Evolutionary conservation across 148 eudicot species (phyloP).

Genomic region (Vaccinium darrowii): DNA sequence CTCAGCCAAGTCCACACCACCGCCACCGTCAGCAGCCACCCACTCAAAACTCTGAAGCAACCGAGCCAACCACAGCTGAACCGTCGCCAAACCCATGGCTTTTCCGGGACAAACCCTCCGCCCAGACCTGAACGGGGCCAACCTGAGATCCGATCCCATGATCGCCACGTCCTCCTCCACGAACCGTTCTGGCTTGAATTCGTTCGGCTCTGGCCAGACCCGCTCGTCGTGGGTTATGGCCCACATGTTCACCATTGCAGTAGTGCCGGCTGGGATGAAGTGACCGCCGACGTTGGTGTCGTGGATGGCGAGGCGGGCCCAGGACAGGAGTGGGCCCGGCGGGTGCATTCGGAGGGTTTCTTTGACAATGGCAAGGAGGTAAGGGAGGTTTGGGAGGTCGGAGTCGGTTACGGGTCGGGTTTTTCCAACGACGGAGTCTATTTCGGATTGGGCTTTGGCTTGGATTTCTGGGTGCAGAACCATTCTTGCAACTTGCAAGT

Average conservation of each 20-base stretch:
- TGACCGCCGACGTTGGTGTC: conserved; percentile 71
- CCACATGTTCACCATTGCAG: conserved; percentile 99
- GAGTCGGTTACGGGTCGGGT: conserved; percentile 42
- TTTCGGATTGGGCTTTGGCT: conserved; percentile 78
- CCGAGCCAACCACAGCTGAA: conserved; percentile 87
- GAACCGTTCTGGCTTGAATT: conserved; percentile 73
- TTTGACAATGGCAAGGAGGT: conserved; percentile 68
- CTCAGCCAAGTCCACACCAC: conserved; percentile 69
- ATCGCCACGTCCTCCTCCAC: conserved; percentile 65
- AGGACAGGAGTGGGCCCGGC: conserved; percentile 91
- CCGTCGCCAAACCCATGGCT: conserved; percentile 71
- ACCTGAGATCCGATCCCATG: conserved; percentile 78
- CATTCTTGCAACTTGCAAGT: conserved; percentile 93
- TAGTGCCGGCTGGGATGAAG: conserved; percentile 81
- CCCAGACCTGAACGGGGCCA: conserved; percentile 88
- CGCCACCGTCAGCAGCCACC: conserved; percentile 50
- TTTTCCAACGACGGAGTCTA: conserved; percentile 49
- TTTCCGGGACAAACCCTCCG: conserved; percentile 91
- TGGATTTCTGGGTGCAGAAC: conserved; percentile 86
- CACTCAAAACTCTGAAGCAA: conserved; percentile 73
- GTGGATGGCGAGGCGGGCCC: conserved; percentile 92
- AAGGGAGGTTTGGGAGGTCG: conserved; percentile 74
- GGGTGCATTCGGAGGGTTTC: conserved; percentile 91
- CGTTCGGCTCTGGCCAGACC: conserved; percentile 61
- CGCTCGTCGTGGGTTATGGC: conserved; percentile 81